Conservation (phyloP, 768 basidiomycete species). For the Asterophora parasitica region DNA sequence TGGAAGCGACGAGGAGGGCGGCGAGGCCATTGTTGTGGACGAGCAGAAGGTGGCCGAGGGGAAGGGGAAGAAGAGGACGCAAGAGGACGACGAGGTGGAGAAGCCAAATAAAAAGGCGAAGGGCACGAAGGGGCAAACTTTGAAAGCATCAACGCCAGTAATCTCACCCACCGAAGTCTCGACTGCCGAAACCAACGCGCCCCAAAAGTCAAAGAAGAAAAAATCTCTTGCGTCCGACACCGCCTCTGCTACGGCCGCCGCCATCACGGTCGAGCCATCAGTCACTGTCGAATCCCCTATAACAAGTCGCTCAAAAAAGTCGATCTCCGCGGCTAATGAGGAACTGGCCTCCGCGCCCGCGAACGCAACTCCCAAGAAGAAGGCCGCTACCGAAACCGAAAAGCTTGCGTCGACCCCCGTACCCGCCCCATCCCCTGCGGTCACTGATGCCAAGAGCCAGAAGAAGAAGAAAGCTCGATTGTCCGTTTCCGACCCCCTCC, state of each 20-base stretch:
- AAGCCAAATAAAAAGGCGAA: conserved; percentile 45
- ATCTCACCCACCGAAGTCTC: conserved; percentile 19
- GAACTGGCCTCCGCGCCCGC: not conserved
- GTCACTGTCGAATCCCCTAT: conserved; percentile 1
- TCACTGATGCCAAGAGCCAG: conserved; percentile 2
- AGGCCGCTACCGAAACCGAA: not conserved
- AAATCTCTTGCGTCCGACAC: conserved; percentile 7
- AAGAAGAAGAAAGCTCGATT: conserved; percentile 10
- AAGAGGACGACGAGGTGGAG: conserved; percentile 28
- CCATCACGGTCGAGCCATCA: not conserved
- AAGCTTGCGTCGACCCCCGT: not conserved
- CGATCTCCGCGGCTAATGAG: not conserved
- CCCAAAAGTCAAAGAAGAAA: conserved; percentile 15
- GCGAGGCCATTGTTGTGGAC: conserved; percentile 6
- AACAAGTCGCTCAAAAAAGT: conserved; percentile 7
- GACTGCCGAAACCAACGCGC: conserved; percentile 9
- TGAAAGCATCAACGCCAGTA: conserved; percentile 6
- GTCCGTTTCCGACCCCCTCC: not conserved
- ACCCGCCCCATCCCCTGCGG: not conserved
- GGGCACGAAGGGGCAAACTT: conserved; percentile 18
- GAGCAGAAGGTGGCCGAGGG: not conserved
- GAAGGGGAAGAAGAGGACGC: conserved; percentile 18
- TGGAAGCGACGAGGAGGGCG: conserved; percentile 30
- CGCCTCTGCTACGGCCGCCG: conserved; percentile 9
- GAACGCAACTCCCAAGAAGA: not conserved